Evolutionary conservation across 169 alveolate genomes (phyloP).

Genomic region (Eimeria zaria): DNA sequence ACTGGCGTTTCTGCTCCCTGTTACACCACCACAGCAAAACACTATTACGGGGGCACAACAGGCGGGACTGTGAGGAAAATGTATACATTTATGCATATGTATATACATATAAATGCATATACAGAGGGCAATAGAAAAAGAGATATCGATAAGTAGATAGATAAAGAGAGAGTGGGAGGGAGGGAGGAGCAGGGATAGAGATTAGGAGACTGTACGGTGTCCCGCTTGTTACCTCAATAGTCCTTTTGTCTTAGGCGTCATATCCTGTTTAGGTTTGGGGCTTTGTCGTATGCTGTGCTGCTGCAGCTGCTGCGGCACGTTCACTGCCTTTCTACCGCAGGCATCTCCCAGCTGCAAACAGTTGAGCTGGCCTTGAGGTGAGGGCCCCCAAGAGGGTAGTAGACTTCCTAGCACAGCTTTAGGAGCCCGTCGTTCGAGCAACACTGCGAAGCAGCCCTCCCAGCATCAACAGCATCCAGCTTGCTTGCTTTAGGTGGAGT

Average conservation of each 20-base stretch:
- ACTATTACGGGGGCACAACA: too few relatives aligned
- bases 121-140: too few relatives aligned
- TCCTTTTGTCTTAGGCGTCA: neutral
- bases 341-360: conserved; percentile 54
- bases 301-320: conserved; percentile 59
- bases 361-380: conserved; percentile 52
- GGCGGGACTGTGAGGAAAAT: too few relatives aligned
- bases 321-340: conserved; percentile 30
- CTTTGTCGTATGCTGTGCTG: neutral
- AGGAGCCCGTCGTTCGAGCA: neutral
- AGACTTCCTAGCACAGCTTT: neutral
- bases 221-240: too few relatives aligned
- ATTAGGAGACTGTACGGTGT: too few relatives aligned
- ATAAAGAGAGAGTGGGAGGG: too few relatives aligned
- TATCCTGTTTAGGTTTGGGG: neutral
- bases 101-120: too few relatives aligned
- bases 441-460: neutral
- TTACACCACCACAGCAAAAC: neutral
- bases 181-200: too few relatives aligned
- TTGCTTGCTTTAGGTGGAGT: neutral
- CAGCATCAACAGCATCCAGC: neutral
- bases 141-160: too few relatives aligned
- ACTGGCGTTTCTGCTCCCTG: neutral
- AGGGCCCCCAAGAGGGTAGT: neutral
- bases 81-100: too few relatives aligned